Conservation (phyloP, 2,329 filamentous ascomycete species). For the Lachnellula occidentalis region DNA sequence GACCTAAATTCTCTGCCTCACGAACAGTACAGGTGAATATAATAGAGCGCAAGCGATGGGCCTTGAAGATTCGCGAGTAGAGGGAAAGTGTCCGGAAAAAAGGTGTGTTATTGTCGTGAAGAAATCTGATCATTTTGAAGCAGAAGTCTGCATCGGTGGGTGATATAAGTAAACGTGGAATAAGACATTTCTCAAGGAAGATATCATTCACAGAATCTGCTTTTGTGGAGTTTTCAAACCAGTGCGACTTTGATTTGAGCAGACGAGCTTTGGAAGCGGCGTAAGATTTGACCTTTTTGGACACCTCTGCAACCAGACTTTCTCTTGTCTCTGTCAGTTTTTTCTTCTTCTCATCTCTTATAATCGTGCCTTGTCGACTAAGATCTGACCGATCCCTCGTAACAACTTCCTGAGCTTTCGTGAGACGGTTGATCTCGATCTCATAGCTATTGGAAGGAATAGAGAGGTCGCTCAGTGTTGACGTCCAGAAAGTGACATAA, state of each 20-base stretch:
- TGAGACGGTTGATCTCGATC: slow-evolving; percentile 64
- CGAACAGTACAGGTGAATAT: slow-evolving; percentile 87
- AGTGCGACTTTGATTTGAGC: slow-evolving; percentile 68
- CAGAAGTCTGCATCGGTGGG: slow-evolving; percentile 84
- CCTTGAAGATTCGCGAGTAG: slow-evolving; percentile 77
- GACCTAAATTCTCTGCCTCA: slow-evolving; percentile 88
- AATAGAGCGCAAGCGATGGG: slow-evolving; percentile 72
- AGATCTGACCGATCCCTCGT: slow-evolving; percentile 69
- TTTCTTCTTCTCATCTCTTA: slow-evolving; percentile 66
- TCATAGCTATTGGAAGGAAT: slow-evolving; percentile 75
- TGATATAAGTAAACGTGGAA: slow-evolving; percentile 82
- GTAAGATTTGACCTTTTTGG: slow-evolving; percentile 62
- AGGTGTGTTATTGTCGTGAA: slow-evolving; percentile 78
- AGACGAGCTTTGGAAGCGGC: slow-evolving; percentile 64
- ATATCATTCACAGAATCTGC: slow-evolving; percentile 65
- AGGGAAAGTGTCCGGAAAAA: slow-evolving; percentile 83
- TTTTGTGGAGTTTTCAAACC: slow-evolving; percentile 66
- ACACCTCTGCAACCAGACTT: slow-evolving; percentile 67
- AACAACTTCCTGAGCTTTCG: slow-evolving; percentile 61
- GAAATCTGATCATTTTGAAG: slow-evolving; percentile 78
- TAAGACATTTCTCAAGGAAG: slow-evolving; percentile 82
- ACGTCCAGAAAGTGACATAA: slow-evolving; percentile 87
- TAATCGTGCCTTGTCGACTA: slow-evolving; percentile 57
- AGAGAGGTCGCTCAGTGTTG: slow-evolving; percentile 75
- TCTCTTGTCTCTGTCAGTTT: slow-evolving; percentile 63